These are phyloP conservation scores for Lasiosphaeria miniovina DNA, from an alignment of 495 filamentous ascomycete species.

Conservation along the genomic window DNA sequence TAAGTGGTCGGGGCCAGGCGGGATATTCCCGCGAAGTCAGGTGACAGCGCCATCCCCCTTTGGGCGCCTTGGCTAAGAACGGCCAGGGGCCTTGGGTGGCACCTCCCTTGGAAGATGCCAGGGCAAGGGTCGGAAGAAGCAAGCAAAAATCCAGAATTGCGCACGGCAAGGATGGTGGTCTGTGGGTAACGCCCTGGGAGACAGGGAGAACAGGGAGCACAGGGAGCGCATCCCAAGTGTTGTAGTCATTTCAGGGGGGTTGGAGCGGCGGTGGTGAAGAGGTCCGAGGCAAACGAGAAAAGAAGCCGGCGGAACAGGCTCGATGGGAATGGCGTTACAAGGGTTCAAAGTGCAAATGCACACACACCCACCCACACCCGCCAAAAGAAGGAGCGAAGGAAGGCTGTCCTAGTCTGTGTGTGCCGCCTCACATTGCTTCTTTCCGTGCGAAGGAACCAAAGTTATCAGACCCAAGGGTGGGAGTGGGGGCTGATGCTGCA, in stretches of 20 bases:
- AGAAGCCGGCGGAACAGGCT: neutral
- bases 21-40: slow-evolving; percentile 24
- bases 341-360: neutral
- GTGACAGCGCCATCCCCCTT: slow-evolving; percentile 21
- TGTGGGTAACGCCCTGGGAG: neutral
- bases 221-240: neutral
- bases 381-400: slow-evolving; percentile 2
- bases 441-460: too few relatives aligned
- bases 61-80: slow-evolving; percentile 9
- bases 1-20: slow-evolving; percentile 16
- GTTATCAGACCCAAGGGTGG: slow-evolving; percentile 1
- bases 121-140: slow-evolving; percentile 19
- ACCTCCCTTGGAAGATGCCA: neutral
- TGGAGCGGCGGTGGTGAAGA: slow-evolving; percentile 6
- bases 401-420: slow-evolving; percentile 14
- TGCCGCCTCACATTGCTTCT: slow-evolving; percentile 2
- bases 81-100: slow-evolving; percentile 9
- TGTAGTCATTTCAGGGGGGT: slow-evolving; percentile 19
- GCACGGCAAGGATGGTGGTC: slow-evolving; percentile 4
- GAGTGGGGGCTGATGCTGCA: slow-evolving; percentile 21
- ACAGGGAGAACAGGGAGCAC: neutral
- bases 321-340: too few relatives aligned
- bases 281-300: too few relatives aligned
- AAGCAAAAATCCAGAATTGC: slow-evolving; percentile 10
- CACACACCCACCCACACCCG: too few relatives aligned